A percentile compares a stretch with the other conserved stretches of the same genome.
phyloP scores from a whole-genome alignment of 208 protist species.

The Tritrichomonas foetus region DNA sequence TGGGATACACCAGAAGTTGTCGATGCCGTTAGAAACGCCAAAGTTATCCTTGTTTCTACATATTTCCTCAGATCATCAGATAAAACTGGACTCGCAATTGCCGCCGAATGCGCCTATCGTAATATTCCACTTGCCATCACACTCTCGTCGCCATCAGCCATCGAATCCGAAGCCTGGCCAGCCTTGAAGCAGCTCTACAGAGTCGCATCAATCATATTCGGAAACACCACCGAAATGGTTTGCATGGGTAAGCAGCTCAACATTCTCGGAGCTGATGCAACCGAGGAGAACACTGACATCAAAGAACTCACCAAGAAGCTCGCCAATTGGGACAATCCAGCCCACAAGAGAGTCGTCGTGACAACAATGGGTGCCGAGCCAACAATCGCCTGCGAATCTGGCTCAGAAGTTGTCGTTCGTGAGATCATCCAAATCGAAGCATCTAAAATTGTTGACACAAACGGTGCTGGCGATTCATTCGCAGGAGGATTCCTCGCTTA shows the following conservation, averaged over 20 bases:
- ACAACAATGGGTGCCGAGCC: background rate
- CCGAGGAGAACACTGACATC: background rate
- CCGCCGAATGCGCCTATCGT: background rate
- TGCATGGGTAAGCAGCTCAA: background rate
- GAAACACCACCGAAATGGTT: background rate
- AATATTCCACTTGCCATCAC: background rate
- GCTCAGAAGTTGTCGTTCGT: constrained; percentile 53
- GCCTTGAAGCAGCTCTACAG: background rate
- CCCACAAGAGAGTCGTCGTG: background rate
- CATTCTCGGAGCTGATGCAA: background rate
- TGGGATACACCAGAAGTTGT: background rate
- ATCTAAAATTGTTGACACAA: constrained; percentile 87
- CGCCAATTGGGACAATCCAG: background rate
- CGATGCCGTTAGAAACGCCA: background rate
- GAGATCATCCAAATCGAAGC: constrained; percentile 64
- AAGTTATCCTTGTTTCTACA: background rate
- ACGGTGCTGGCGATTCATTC: constrained; percentile 93
- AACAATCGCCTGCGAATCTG: constrained; percentile 68
- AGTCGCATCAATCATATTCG: background rate
- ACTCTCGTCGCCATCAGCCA: background rate
- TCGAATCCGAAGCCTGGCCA: background rate
- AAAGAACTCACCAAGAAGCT: background rate
- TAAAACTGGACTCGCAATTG: background rate
- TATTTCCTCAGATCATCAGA: background rate
- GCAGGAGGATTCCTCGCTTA: constrained; percentile 88